phyloP scores from a whole-genome alignment of 169 alveolate genomes.

The Besnoitia besnoiti region DNA sequence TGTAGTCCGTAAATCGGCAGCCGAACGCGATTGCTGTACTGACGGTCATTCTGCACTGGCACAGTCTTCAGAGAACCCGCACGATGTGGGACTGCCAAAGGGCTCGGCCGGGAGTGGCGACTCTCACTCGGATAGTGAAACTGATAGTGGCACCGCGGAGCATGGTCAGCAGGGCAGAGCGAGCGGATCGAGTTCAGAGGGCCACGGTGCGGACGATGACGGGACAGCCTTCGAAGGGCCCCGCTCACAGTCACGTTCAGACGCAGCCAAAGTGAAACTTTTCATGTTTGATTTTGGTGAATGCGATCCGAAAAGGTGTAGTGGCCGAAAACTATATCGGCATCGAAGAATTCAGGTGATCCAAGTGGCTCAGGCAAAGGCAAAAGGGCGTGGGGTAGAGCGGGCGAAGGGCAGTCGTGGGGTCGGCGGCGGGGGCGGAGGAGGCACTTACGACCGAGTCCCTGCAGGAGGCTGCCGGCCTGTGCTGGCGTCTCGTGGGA shows the following conservation, averaged over 20 bases:
- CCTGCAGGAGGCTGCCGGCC: constrained; percentile 35
- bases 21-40: no score
- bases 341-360: constrained; percentile 77
- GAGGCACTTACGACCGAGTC: constrained; percentile 18
- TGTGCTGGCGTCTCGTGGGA: background rate
- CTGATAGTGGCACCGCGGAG: background rate
- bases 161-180: background rate
- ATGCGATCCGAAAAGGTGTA: constrained; percentile 94
- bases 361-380: background rate
- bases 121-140: background rate
- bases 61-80: no score
- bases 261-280: constrained; percentile 73
- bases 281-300: constrained; percentile 94
- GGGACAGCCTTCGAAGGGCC: background rate
- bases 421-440: constrained; percentile 34
- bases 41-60: no score
- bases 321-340: constrained; percentile 92
- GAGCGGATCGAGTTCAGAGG: background rate
- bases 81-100: background rate
- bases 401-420: constrained; percentile 3
- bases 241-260: background rate
- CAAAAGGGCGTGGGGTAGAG: background rate
- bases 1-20: no score
- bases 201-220: background rate
- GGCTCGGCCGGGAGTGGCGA: background rate